A percentile compares a stretch with the other conserved stretches of the same genome.
Evolutionary conservation across 1,284 basidiomycete genomes (phyloP).

Genomic region (Ustilago crameri): DNA sequence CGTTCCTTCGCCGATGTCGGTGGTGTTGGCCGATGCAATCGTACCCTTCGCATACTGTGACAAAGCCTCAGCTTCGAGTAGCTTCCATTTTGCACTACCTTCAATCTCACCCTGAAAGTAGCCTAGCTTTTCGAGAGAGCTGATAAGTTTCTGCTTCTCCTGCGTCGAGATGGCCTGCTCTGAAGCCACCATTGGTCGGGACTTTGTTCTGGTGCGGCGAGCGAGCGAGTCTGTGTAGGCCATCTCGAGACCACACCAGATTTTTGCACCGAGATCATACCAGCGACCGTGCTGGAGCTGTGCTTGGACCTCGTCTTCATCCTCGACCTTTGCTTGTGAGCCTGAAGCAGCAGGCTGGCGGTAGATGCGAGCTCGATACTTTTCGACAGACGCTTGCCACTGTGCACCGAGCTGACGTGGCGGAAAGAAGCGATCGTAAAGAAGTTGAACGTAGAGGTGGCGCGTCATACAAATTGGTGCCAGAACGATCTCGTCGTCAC

Average conservation of each 20-base stretch:
- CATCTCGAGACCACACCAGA: conserved; percentile 62
- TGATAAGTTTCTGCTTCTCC: conserved; percentile 37
- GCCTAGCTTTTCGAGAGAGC: conserved; percentile 46
- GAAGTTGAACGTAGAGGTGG: conserved; percentile 81
- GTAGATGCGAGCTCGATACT: conserved; percentile 37
- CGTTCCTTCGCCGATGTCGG: background rate
- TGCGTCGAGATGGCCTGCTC: background rate
- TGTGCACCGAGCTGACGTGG: conserved; percentile 83
- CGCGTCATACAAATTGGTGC: conserved; percentile 50
- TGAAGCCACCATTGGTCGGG: conserved; percentile 5
- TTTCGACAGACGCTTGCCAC: conserved; percentile 55
- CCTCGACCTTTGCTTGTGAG: conserved; percentile 17
- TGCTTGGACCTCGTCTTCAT: conserved; percentile 21
- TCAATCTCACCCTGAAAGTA: conserved; percentile 57
- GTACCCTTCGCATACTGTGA: conserved; percentile 9
- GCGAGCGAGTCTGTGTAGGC: conserved; percentile 42
- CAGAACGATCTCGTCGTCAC: conserved; percentile 20
- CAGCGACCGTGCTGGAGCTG: conserved; percentile 49
- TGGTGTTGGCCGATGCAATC: background rate
- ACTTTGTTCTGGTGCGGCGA: conserved; percentile 13
- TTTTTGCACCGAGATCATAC: conserved; percentile 61
- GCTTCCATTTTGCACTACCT: conserved; percentile 56
- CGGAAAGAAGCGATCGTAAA: conserved; percentile 89
- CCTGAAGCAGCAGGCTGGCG: background rate
- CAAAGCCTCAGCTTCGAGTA: conserved; percentile 46